A percentile compares a stretch with the other conserved stretches of the same genome.
These are phyloP conservation scores for Metrosideros polymorpha DNA, from an alignment of 441 rosid species.

Conservation along the genomic window DNA sequence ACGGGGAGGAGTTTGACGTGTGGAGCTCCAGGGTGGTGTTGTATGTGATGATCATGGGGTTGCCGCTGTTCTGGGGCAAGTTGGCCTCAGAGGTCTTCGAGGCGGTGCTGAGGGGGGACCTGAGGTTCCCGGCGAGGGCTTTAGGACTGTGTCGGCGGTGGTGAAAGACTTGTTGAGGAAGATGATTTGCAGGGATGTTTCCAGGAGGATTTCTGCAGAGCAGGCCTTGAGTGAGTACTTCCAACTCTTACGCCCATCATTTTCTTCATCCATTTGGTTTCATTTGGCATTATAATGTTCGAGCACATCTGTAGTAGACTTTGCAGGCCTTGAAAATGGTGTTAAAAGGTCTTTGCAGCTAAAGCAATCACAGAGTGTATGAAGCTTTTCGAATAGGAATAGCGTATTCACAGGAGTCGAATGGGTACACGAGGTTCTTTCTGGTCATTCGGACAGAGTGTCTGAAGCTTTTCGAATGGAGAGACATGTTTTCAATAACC, in stretches of 20 bases:
- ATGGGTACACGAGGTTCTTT: too few species aligned
- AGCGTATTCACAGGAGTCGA: too few species aligned
- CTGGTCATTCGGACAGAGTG: too few species aligned
- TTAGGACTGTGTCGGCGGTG: constrained; percentile 30
- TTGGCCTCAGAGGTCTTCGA: constrained; percentile 59
- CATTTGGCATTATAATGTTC: neutral
- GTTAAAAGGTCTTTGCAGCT: neutral
- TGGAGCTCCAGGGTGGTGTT: constrained; percentile 77
- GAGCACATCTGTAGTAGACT: neutral
- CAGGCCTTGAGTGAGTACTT: constrained; percentile 50
- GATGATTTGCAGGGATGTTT: constrained; percentile 62
- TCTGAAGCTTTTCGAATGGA: too few species aligned
- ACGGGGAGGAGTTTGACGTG: constrained; percentile 61
- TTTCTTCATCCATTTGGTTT: too few species aligned
- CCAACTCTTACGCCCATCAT: neutral
- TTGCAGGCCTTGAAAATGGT: neutral
- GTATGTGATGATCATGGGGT: constrained; percentile 69
- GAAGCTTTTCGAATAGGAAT: too few species aligned
- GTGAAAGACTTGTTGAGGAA: constrained; percentile 65
- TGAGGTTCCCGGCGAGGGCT: constrained; percentile 46
- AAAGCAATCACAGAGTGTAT: too few species aligned
- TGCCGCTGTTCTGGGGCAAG: constrained; percentile 66
- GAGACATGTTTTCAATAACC: too few species aligned
- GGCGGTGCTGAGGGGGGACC: constrained; percentile 51
- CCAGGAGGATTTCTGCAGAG: constrained; percentile 61